Evolutionary conservation across 2,329 filamentous ascomycete genomes (phyloP).

Genomic region (Trichoderma aggressivum): DNA sequence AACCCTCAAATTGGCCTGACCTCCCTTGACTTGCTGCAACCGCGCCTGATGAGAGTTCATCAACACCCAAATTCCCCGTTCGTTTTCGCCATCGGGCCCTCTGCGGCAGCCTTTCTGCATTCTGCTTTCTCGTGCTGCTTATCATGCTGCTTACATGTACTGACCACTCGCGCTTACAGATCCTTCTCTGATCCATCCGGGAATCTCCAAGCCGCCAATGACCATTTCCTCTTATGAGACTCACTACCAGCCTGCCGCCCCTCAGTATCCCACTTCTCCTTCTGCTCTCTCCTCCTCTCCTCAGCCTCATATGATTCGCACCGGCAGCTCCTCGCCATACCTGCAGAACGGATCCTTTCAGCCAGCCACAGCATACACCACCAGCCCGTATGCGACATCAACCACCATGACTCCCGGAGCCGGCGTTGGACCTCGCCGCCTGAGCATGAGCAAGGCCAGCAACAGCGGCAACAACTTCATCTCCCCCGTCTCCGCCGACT

Average conservation of each 20-base stretch:
- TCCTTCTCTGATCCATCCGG: constrained; percentile 55
- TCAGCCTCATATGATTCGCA: constrained; percentile 46
- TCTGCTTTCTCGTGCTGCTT: neutral
- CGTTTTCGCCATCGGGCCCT: neutral
- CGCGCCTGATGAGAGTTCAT: neutral
- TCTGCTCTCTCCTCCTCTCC: constrained; percentile 52
- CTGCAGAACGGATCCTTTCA: constrained; percentile 54
- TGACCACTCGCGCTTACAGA: constrained; percentile 44
- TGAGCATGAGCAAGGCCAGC: constrained; percentile 51
- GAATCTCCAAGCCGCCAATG: constrained; percentile 49
- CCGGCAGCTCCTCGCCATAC: constrained; percentile 64
- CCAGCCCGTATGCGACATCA: constrained; percentile 52
- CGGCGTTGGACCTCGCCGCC: constrained; percentile 51
- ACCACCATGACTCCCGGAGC: constrained; percentile 23
- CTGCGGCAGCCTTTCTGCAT: neutral
- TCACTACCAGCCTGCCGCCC: constrained; percentile 45
- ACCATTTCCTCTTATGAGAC: constrained; percentile 45
- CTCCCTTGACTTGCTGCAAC: constrained; percentile 5
- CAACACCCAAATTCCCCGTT: neutral
- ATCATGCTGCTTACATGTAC: constrained; percentile 25
- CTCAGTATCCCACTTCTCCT: constrained; percentile 55
- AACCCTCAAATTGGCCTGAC: neutral
- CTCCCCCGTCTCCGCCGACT: constrained; percentile 58
- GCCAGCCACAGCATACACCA: constrained; percentile 48
- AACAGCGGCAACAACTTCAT: constrained; percentile 53